These are phyloP conservation scores for Tulasnella sp. DNA, from an alignment of 768 basidiomycete species.

Conservation along the genomic window DNA sequence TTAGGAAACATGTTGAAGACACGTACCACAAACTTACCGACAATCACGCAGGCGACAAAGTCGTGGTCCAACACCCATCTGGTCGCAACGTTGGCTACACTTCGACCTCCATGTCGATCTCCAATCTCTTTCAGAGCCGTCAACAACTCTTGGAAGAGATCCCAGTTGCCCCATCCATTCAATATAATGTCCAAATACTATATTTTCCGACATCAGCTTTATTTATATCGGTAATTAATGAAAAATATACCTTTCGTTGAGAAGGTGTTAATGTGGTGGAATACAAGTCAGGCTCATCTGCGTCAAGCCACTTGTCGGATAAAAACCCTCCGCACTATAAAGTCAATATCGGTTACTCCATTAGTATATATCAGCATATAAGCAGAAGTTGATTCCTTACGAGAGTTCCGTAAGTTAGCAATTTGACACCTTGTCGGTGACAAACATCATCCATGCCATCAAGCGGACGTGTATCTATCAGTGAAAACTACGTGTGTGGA, in stretches of 20 bases:
- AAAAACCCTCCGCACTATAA: slow-evolving; percentile 72
- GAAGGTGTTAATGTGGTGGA: slow-evolving; percentile 59
- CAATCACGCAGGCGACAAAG: slow-evolving; percentile 66
- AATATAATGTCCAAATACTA: slow-evolving; percentile 78
- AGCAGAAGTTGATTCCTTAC: slow-evolving; percentile 30
- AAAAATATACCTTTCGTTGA: slow-evolving; percentile 52
- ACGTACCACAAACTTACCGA: slow-evolving; percentile 36
- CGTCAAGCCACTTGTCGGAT: slow-evolving; percentile 57
- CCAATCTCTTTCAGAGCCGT: slow-evolving; percentile 47
- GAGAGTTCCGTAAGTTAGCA: slow-evolving; percentile 71
- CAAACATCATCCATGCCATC: slow-evolving; percentile 70
- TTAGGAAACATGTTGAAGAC: slow-evolving; percentile 1
- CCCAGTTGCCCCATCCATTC: slow-evolving; percentile 67
- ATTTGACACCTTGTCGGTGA: slow-evolving; percentile 52
- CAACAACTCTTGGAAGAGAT: slow-evolving; percentile 57
- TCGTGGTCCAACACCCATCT: slow-evolving; percentile 72
- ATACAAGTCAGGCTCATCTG: slow-evolving; percentile 60
- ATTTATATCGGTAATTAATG: background rate
- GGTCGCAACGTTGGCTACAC: slow-evolving; percentile 66
- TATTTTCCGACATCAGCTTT: too few species aligned
- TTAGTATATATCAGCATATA: background rate
- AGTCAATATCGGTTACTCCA: slow-evolving; percentile 8
- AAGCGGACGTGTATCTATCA: slow-evolving; percentile 66
- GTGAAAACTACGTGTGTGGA: slow-evolving; percentile 52
- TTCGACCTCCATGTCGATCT: slow-evolving; percentile 46